Conservation (phyloP, 192 early-diverging fungal genomes). For the Irineochytrium annulatum region DNA sequence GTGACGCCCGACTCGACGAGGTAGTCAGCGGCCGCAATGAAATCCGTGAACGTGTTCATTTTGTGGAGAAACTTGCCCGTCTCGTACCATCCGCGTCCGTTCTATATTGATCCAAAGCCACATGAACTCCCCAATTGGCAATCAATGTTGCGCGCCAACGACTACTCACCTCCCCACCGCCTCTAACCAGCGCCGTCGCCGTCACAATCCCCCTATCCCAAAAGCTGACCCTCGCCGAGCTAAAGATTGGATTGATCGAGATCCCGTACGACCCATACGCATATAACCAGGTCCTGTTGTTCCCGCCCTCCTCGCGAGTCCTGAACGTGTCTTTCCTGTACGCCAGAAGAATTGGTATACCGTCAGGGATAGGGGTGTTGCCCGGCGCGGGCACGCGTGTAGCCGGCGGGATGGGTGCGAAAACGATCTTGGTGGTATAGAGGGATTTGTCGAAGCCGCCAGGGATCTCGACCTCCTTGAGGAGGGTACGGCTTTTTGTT, state of each 20-base stretch:
- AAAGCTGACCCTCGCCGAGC: constrained; percentile 16
- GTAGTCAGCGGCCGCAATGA: constrained; percentile 38
- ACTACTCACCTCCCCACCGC: constrained; percentile 31
- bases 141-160: background rate
- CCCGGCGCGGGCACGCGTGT: constrained; percentile 33
- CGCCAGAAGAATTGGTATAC: constrained; percentile 44
- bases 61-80: constrained; percentile 50
- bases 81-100: constrained; percentile 37
- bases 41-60: constrained; percentile 49
- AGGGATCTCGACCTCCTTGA: constrained; percentile 23
- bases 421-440: constrained; percentile 38
- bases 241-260: constrained; percentile 27
- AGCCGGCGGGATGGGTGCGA: constrained; percentile 26
- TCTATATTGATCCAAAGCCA: constrained; percentile 3
- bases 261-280: constrained; percentile 46
- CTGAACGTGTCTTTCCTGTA: constrained; percentile 35
- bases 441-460: constrained; percentile 19
- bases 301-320: constrained; percentile 34
- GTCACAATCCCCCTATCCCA: constrained; percentile 46
- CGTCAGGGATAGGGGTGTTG: constrained; percentile 34
- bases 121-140: constrained; percentile 2
- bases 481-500: constrained; percentile 6
- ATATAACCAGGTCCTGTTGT: constrained; percentile 34
- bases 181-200: constrained; percentile 40
- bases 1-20: constrained; percentile 34